Percentiles rank a stretch among this genome's conserved stretches.
Conservation (phyloP, 495 filamentous ascomycete species). For the Arthonia radiata region DNA sequence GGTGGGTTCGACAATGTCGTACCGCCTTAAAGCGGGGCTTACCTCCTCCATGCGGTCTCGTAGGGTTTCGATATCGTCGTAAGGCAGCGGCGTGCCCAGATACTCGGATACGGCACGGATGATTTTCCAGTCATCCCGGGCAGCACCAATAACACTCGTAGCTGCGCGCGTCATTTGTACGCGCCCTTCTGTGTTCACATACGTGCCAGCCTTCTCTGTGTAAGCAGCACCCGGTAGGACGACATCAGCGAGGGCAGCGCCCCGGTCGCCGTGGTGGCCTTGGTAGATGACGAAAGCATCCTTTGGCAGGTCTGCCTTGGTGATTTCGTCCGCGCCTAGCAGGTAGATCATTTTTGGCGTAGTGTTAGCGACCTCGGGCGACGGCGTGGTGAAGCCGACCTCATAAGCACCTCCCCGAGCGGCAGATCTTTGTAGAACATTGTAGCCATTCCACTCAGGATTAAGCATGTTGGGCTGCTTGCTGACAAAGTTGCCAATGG, state of each 20-base stretch:
- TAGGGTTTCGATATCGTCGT: slow-evolving; percentile 70
- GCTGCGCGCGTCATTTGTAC: slow-evolving; percentile 80
- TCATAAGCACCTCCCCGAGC: slow-evolving; percentile 85
- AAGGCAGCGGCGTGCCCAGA: slow-evolving; percentile 65
- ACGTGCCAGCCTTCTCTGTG: slow-evolving; percentile 92
- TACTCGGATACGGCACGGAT: slow-evolving; percentile 77
- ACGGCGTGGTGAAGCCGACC: slow-evolving; percentile 74
- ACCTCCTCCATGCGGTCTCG: slow-evolving; percentile 90
- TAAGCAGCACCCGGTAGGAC: slow-evolving; percentile 85
- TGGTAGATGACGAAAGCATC: slow-evolving; percentile 94
- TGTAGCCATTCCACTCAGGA: slow-evolving; percentile 90
- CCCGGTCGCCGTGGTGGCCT: slow-evolving; percentile 87
- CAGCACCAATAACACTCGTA: slow-evolving; percentile 60
- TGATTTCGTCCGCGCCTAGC: slow-evolving; percentile 80
- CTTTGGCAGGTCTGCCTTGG: slow-evolving; percentile 57
- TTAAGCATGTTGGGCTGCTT: slow-evolving; percentile 73
- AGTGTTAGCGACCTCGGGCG: slow-evolving; percentile 46
- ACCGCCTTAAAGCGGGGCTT: slow-evolving; percentile 61
- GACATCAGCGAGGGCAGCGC: slow-evolving; percentile 79
- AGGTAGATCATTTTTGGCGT: slow-evolving; percentile 92
- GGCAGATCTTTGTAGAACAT: slow-evolving; percentile 77
- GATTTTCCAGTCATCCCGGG: slow-evolving; percentile 96
- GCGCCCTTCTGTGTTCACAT: slow-evolving; percentile 90
- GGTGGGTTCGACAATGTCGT: slow-evolving; percentile 70
- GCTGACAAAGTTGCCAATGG: slow-evolving; percentile 68